A percentile compares a stretch with the other conserved stretches of the same genome.
Conservation (phyloP, 225 moss, liverwort and hornwort species). For the Anthoceros angustus region DNA sequence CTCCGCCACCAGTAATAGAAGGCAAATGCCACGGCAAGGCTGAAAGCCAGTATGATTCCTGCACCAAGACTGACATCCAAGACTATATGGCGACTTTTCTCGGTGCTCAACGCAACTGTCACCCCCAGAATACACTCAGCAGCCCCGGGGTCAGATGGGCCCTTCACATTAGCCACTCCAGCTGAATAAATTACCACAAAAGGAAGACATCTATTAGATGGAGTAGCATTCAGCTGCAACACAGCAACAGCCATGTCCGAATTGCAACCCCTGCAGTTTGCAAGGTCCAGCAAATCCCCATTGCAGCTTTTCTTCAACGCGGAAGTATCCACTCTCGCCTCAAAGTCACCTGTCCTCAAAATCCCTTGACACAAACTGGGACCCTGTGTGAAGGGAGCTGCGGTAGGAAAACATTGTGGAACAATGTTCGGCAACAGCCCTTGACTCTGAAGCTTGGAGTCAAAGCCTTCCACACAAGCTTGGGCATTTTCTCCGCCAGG, state of each 20-base stretch:
- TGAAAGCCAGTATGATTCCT: not conserved
- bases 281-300: not conserved
- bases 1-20: conserved; percentile 13
- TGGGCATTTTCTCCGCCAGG: conserved; percentile 11
- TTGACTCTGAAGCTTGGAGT: conserved; percentile 5
- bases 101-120: not conserved
- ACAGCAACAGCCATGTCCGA: not conserved
- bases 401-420: conserved; percentile 15
- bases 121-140: conserved; percentile 21
- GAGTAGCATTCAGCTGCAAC: not conserved
- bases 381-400: conserved; percentile 2
- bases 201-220: conserved; percentile 5
- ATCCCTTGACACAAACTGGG: conserved; percentile 19
- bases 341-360: conserved; percentile 10
- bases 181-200: conserved; percentile 26
- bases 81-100: not conserved
- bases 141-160: conserved; percentile 12
- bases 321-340: conserved; percentile 4
- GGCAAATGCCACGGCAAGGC: conserved; percentile 5
- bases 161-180: conserved; percentile 18
- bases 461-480: conserved; percentile 12
- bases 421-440: conserved; percentile 9
- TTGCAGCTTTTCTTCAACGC: conserved; percentile 12
- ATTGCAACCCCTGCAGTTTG: conserved; percentile 8
- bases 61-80: conserved; percentile 17